Base-by-base conservation (phyloP, 345 rosid genomes). In the Cardamine resedifolia region DNA sequence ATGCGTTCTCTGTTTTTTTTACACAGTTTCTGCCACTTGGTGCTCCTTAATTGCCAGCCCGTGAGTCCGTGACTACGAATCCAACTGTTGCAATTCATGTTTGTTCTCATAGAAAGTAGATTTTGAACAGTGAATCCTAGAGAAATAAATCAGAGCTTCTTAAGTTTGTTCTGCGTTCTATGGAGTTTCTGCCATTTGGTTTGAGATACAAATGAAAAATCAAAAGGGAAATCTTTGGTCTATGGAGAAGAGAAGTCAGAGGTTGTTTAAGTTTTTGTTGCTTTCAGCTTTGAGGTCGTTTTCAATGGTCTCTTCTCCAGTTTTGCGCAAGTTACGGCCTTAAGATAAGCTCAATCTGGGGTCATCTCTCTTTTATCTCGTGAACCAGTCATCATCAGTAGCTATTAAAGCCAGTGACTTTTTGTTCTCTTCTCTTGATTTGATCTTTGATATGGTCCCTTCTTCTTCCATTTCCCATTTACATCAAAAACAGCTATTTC, bases 381-480 rank as follows among this genome's bases (percentile, higher is more conserved):
- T 70, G 79, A 70, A 45, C 30, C 1, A 36, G 44, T 51, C 58
- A 39, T 76, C 67, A 61, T 44, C 59, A 45, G 48, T 63, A 3
- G 47, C 18, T 43, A 24, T 55, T 55, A 76, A 70, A 55, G 66
- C 38, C 59, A 70, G 4, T 63, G 7, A 34, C 43, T 33, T 74
- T 76, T 76, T 76, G 70, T 56, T 76, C 45, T 62, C 58, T 45
- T 53, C 75, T 51, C 52, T 33, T 69, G 51, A 61, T 52, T 68
- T 58, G 66, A 66, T 66, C 14, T 65, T 45, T 49, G 20, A 57
- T 23, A 70, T 77, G 80, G 80, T 64, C 80, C 80, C 70, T 68
- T 61, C 61, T 66, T 51, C 41, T 20, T 44, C 27, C 48, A 3
- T 74, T 66, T 74, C 73, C 63, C 78, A 58, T 44, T 73, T 34